A percentile compares a stretch with the other conserved stretches of the same genome.
These are phyloP conservation scores for Tylopilus sp. DNA, from an alignment of 768 basidiomycete genomes.

Conservation along the genomic window DNA sequence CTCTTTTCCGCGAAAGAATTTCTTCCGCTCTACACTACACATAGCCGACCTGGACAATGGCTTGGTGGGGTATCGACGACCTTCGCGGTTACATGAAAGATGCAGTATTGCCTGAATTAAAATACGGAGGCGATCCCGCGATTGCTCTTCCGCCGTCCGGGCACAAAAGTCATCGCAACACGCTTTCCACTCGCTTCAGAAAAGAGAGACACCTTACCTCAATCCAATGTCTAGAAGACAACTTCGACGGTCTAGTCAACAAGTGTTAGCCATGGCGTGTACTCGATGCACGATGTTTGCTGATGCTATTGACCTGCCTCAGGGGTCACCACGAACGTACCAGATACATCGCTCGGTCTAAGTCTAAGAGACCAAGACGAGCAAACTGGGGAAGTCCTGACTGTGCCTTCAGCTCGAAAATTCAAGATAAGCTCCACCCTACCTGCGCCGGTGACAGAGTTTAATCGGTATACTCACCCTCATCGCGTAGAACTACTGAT, in stretches of 20 bases:
- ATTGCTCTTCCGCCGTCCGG: slow-evolving; percentile 21
- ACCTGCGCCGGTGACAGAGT: slow-evolving; percentile 31
- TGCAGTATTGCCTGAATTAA: slow-evolving; percentile 32
- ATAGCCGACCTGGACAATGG: slow-evolving; percentile 12
- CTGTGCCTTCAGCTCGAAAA: slow-evolving; percentile 30
- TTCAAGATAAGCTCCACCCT: slow-evolving; percentile 25
- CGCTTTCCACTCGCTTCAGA: slow-evolving; percentile 32
- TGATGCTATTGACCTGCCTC: not conserved
- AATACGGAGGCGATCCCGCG: slow-evolving; percentile 20
- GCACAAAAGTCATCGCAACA: slow-evolving; percentile 35
- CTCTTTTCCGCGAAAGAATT: not conserved
- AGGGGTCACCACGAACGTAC: slow-evolving; percentile 31
- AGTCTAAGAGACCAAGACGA: slow-evolving; percentile 24
- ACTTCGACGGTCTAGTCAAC: slow-evolving; percentile 27
- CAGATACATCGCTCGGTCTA: slow-evolving; percentile 26
- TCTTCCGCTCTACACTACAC: not conserved
- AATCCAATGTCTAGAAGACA: slow-evolving; percentile 26
- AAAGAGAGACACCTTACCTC: slow-evolving; percentile 31
- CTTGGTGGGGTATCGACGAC: slow-evolving; percentile 31
- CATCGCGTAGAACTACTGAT: not conserved
- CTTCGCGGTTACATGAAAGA: slow-evolving; percentile 34
- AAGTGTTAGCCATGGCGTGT: slow-evolving; percentile 23
- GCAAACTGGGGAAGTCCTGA: slow-evolving; percentile 26
- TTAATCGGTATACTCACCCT: slow-evolving; percentile 24
- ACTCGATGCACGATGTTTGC: not conserved